These are phyloP conservation scores for Cystobasidium pallidum DNA, from an alignment of 1,284 basidiomycete genomes.

Conservation along the genomic window DNA sequence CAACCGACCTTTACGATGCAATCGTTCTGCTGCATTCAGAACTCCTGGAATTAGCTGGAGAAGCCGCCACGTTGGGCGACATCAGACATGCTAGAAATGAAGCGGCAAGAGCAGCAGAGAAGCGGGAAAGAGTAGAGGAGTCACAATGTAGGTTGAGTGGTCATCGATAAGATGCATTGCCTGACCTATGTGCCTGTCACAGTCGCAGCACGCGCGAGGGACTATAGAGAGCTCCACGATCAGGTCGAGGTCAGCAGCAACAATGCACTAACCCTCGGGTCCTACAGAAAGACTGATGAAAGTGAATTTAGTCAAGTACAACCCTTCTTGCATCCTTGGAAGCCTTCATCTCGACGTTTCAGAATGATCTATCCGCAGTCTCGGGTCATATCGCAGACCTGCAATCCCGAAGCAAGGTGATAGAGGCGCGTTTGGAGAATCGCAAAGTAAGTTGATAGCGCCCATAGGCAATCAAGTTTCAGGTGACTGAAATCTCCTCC, in stretches of 20 bases:
- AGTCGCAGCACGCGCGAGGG: slow-evolving; percentile 60
- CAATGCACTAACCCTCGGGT: neutral
- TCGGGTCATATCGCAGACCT: slow-evolving; percentile 94
- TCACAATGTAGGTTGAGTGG: slow-evolving; percentile 39
- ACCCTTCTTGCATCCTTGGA: slow-evolving; percentile 81
- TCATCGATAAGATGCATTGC: neutral
- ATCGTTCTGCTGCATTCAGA: slow-evolving; percentile 6
- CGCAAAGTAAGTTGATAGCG: slow-evolving; percentile 66
- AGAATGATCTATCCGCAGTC: slow-evolving; percentile 86
- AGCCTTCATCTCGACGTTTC: slow-evolving; percentile 89
- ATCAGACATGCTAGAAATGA: slow-evolving; percentile 46
- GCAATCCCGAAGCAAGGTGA: slow-evolving; percentile 83
- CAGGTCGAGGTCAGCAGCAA: slow-evolving; percentile 66
- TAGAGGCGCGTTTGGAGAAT: slow-evolving; percentile 81
- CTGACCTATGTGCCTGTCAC: neutral
- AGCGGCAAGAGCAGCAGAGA: slow-evolving; percentile 10
- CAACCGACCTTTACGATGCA: neutral
- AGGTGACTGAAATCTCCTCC: slow-evolving; percentile 26
- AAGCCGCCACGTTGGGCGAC: slow-evolving; percentile 46
- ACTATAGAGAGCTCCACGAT: slow-evolving; percentile 79
- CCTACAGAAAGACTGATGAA: neutral
- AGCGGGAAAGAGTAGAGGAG: slow-evolving; percentile 42
- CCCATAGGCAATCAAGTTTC: neutral
- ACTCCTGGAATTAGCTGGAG: slow-evolving; percentile 38
- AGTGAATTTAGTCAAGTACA: slow-evolving; percentile 67